These are phyloP conservation scores for Rhizoclosmatium globosum DNA, from an alignment of 192 early-diverging fungal species.

Conservation along the genomic window DNA sequence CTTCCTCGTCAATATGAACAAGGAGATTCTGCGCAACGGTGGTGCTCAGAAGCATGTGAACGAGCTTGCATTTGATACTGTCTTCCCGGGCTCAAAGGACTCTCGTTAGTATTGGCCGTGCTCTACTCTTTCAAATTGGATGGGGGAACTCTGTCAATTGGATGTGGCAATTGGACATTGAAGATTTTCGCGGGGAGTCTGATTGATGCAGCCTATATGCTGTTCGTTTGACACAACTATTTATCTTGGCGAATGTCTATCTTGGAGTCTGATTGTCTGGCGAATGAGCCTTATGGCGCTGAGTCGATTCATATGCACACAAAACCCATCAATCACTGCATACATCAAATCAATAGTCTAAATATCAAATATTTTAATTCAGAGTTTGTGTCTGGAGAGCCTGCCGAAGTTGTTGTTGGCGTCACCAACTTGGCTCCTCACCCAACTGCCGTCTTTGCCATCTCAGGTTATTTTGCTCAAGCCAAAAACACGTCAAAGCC, in stretches of 20 bases:
- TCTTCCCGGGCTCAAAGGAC: slow-evolving; percentile 11
- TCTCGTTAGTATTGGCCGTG: neutral
- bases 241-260: too few species aligned
- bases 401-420: slow-evolving; percentile 29
- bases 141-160: neutral
- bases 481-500: slow-evolving; percentile 27
- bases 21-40: slow-evolving; percentile 21
- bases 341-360: too few species aligned
- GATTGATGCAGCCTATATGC: too few species aligned
- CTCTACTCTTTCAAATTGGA: slow-evolving; percentile 3
- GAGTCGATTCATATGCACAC: too few species aligned
- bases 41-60: neutral
- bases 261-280: too few species aligned
- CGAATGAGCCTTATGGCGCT: too few species aligned
- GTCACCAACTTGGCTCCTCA: slow-evolving; percentile 21
- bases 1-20: slow-evolving; percentile 25
- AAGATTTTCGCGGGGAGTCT: too few species aligned
- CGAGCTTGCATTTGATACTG: slow-evolving; percentile 24
- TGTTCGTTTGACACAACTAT: too few species aligned
- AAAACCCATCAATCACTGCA: too few species aligned
- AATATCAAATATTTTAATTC: neutral
- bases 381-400: slow-evolving; percentile 31
- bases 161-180: too few species aligned
- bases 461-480: slow-evolving; percentile 29
- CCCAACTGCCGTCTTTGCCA: slow-evolving; percentile 21